Evolutionary conservation across 257 asterid genomes (phyloP).

Genomic region (Solanum lycopersicoides): DNA sequence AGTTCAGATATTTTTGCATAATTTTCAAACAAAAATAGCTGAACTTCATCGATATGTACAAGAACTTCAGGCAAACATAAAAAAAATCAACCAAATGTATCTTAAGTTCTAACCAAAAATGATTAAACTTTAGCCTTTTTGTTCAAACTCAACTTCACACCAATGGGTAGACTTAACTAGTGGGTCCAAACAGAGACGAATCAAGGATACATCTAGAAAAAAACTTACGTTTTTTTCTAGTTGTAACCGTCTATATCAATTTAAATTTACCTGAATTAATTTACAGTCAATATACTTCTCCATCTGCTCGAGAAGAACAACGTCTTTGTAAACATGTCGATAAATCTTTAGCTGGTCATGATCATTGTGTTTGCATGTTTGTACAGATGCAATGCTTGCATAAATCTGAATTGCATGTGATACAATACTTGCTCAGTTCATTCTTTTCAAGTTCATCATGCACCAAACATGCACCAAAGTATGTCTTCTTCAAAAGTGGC

Average conservation of each 20-base stretch:
- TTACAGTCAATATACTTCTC: constrained; percentile 6
- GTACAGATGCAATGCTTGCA: constrained; percentile 19
- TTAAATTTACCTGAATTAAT: constrained; percentile 10
- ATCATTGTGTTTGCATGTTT: constrained; percentile 10
- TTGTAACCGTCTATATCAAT: background rate
- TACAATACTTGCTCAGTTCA: constrained; percentile 28
- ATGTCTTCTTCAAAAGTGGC: constrained; percentile 6
- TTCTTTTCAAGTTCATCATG: constrained; percentile 18
- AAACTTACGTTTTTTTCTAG: background rate
- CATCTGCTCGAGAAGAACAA: constrained; percentile 8
- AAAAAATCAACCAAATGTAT: background rate
- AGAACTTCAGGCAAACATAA: background rate
- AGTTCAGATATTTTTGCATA: background rate
- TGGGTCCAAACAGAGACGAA: background rate
- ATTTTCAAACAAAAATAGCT: background rate
- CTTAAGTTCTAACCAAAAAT: background rate
- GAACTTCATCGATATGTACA: background rate
- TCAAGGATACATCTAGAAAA: background rate
- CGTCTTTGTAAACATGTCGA: constrained; percentile 19
- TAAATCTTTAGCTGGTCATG: constrained; percentile 12
- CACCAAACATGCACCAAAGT: constrained; percentile 20
- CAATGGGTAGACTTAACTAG: background rate
- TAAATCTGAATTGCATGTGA: constrained; percentile 11
- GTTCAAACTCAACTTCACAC: background rate
- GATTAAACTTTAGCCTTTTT: background rate